Conservation (phyloP, 805 yeast species). For the Myxozyma vanderwaltii region DNA sequence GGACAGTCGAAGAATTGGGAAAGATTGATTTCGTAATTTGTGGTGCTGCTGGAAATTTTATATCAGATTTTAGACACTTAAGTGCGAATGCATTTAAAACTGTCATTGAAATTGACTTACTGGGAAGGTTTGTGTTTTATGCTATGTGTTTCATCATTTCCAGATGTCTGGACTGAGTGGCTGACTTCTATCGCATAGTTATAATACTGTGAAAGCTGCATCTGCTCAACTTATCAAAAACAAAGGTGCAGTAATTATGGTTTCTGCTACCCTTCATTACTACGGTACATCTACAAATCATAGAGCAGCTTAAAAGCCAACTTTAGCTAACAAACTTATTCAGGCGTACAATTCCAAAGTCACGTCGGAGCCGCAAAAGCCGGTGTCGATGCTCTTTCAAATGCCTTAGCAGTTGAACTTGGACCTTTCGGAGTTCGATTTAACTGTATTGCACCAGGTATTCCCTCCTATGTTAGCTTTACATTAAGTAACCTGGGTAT, state of each 20-base stretch:
- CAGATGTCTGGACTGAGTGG: too few relatives aligned
- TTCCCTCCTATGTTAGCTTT: not conserved
- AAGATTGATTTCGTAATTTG: constrained; percentile 84
- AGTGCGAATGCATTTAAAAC: constrained; percentile 86
- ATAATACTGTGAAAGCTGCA: constrained; percentile 84
- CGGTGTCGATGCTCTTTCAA: constrained; percentile 85
- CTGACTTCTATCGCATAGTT: constrained; percentile 13
- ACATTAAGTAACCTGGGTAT: not conserved
- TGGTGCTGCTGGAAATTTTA: constrained; percentile 95
- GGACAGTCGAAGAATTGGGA: constrained; percentile 70
- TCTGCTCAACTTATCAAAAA: constrained; percentile 62
- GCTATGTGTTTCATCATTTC: too few relatives aligned
- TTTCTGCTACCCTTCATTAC: constrained; percentile 88
- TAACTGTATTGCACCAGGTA: constrained; percentile 88
- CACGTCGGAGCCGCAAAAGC: constrained; percentile 97
- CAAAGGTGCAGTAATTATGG: constrained; percentile 69
- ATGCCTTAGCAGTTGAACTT: constrained; percentile 83
- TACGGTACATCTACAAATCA: constrained; percentile 52
- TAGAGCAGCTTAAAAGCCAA: not conserved
- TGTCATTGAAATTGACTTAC: constrained; percentile 80
- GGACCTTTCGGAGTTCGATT: constrained; percentile 86
- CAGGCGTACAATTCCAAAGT: constrained; percentile 66
- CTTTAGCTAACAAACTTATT: not conserved
- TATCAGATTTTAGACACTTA: constrained; percentile 74
- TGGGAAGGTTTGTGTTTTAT: constrained; percentile 70